Conservation (phyloP, 75 land plant species). For the Chamaecyparis obtusa region DNA sequence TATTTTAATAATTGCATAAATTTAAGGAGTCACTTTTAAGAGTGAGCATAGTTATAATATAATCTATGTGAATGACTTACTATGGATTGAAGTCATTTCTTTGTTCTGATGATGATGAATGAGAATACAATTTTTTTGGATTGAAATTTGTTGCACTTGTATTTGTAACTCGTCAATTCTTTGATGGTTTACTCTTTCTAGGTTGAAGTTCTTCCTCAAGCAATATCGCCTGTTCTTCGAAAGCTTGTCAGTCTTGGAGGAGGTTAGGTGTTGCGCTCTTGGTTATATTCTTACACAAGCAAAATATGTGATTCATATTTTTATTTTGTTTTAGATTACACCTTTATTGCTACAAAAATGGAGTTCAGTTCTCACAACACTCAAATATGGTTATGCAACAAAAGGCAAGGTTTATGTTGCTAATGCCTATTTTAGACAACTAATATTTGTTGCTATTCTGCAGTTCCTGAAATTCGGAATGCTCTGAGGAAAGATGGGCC, state of each 20-base stretch:
- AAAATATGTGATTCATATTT: not conserved
- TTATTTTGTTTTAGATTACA: not conserved
- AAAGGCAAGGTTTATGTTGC: not conserved
- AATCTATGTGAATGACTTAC: not conserved
- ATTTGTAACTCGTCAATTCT: not conserved
- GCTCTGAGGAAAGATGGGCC: slow-evolving; percentile 69
- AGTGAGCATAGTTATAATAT: not conserved
- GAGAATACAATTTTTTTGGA: not conserved
- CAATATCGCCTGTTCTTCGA: slow-evolving; percentile 57
- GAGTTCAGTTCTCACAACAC: not conserved
- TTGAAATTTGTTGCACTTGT: not conserved
- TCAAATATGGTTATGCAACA: not conserved
- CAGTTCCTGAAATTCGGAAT: slow-evolving; percentile 53
- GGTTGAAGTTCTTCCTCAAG: slow-evolving; percentile 61
- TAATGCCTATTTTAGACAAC: not conserved
- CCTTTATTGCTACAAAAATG: not conserved
- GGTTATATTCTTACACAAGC: not conserved
- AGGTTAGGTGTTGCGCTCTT: slow-evolving; percentile 19
- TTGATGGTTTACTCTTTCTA: slow-evolving; percentile 1
- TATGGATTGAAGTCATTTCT: not conserved
- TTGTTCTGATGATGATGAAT: not conserved
- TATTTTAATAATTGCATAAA: not conserved
- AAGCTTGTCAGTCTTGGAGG: slow-evolving; percentile 51
- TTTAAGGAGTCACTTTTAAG: not conserved
- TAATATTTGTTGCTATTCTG: not conserved